Conservation (phyloP, 2,329 filamentous ascomycete species). For the Gliomastix tumulicola region DNA sequence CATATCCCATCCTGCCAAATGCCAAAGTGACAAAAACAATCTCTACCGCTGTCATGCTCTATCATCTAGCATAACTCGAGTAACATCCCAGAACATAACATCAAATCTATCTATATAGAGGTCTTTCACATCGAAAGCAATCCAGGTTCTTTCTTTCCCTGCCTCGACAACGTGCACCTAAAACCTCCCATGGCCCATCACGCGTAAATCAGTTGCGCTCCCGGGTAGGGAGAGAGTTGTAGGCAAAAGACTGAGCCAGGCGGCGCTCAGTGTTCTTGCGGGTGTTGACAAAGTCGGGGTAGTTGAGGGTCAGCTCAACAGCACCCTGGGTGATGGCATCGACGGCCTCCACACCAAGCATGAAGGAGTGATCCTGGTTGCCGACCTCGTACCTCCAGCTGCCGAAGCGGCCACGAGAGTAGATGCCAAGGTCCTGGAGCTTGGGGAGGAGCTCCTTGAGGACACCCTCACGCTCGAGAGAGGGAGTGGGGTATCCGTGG, state of each 20-base stretch:
- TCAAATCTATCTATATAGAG: too few species aligned
- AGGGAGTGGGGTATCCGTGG: constrained; percentile 95
- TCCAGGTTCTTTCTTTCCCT: too few species aligned
- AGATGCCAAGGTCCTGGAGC: constrained; percentile 86
- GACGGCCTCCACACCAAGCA: constrained; percentile 90
- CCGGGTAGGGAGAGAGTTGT: constrained; percentile 28
- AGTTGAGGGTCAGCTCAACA: constrained; percentile 89
- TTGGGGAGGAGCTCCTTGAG: constrained; percentile 89
- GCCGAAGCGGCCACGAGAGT: constrained; percentile 92
- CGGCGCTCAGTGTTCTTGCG: constrained; percentile 51
- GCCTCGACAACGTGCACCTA: too few species aligned
- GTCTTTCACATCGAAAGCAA: too few species aligned
- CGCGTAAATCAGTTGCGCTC: constrained; percentile 7
- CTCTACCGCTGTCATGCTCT: too few species aligned
- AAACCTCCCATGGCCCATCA: too few species aligned
- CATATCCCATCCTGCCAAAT: too few species aligned
- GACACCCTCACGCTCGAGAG: constrained; percentile 90
- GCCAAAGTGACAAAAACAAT: too few species aligned
- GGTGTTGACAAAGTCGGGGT: constrained; percentile 90
- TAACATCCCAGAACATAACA: too few species aligned
- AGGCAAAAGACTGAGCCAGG: constrained; percentile 36
- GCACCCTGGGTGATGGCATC: constrained; percentile 86
- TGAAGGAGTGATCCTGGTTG: constrained; percentile 97
- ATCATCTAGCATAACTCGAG: too few species aligned
- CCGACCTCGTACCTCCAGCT: constrained; percentile 96